These are phyloP conservation scores for Ilyonectria sp. DNA, from an alignment of 2,329 filamentous ascomycete genomes.

Conservation along the genomic window DNA sequence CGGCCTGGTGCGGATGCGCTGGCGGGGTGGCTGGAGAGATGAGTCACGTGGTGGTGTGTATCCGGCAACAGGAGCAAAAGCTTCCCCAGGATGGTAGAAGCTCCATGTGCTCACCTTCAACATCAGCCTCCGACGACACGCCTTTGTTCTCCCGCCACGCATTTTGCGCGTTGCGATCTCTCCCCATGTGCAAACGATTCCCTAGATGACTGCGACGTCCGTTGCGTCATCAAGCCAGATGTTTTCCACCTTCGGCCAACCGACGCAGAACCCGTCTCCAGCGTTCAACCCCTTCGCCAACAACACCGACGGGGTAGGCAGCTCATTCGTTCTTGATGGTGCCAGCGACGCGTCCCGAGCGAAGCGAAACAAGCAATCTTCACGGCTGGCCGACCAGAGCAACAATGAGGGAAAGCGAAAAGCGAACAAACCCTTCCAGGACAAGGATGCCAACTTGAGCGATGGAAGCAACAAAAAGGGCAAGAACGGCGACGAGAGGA, in stretches of 20 bases:
- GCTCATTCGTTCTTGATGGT: constrained; percentile 53
- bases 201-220: constrained; percentile 56
- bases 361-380: constrained; percentile 47
- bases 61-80: constrained; percentile 32
- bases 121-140: constrained; percentile 33
- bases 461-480: constrained; percentile 45
- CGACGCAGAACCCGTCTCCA: constrained; percentile 54
- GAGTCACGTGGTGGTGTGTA: constrained; percentile 41
- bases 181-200: constrained; percentile 53
- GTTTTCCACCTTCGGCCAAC: constrained; percentile 56
- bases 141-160: constrained; percentile 30
- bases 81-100: constrained; percentile 37
- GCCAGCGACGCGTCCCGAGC: constrained; percentile 47
- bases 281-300: constrained; percentile 56
- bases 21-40: constrained; percentile 14
- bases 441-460: constrained; percentile 45
- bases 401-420: constrained; percentile 47
- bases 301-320: constrained; percentile 40
- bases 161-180: constrained; percentile 36
- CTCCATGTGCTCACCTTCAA: constrained; percentile 35
- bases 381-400: constrained; percentile 47
- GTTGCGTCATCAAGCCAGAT: constrained; percentile 60
- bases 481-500: constrained; percentile 45
- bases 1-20: background rate
- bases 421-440: constrained; percentile 47